Conservation (phyloP, 2,329 filamentous ascomycete species). For the Sordariomycetes sp. region DNA sequence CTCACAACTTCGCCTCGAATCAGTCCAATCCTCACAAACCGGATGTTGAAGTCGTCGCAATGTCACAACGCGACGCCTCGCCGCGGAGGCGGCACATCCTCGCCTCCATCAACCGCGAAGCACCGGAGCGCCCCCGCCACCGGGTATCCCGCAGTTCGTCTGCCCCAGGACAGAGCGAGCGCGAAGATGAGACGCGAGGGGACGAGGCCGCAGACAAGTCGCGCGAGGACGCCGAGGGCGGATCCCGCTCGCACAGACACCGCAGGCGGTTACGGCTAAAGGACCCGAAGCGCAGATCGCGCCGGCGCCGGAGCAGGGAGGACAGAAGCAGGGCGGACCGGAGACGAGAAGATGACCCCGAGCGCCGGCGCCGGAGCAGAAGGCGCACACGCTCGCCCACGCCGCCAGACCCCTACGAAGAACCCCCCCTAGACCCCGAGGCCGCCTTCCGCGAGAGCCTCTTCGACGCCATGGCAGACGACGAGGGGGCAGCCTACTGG, state of each 20-base stretch:
- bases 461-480: constrained; percentile 93
- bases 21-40: too few species aligned
- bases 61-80: constrained; percentile 11
- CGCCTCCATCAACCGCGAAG: constrained; percentile 29
- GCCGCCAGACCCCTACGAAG: constrained; percentile 31
- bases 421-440: constrained; percentile 46
- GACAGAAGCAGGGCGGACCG: background rate
- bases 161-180: background rate
- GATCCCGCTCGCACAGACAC: constrained; percentile 9
- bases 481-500: constrained; percentile 93
- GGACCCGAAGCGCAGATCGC: constrained; percentile 11
- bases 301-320: constrained; percentile 8
- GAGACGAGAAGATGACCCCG: constrained; percentile 13
- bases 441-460: constrained; percentile 82
- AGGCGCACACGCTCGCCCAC: constrained; percentile 28
- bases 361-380: constrained; percentile 12
- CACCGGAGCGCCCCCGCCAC: background rate
- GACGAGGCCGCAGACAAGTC: too few species aligned
- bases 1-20: too few species aligned
- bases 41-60: background rate
- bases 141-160: background rate
- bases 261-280: constrained; percentile 20
- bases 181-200: background rate
- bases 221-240: constrained; percentile 7
- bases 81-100: constrained; percentile 32